Evolutionary conservation across 257 asterid genomes (phyloP), one percentile per base, ranked within the genome.

Genomic region (Gentiana macrophylla): DNA sequence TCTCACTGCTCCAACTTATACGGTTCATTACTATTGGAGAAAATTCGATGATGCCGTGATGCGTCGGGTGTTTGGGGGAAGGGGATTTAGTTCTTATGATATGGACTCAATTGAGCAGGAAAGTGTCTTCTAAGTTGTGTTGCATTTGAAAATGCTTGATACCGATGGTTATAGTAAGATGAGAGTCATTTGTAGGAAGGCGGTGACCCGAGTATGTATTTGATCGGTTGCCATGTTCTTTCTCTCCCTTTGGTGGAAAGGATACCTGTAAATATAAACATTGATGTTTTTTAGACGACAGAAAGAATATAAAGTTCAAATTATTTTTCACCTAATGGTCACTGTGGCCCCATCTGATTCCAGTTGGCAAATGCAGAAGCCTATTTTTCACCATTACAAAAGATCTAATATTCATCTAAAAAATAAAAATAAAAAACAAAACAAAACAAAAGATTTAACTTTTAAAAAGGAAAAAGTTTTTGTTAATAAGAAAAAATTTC

Each of bases 11-110:
- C 93, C 94, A 9, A 50, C 78, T 10, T 4, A 53, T 66, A 62
- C 77, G 1, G 72, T 85, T 57, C 91, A 85, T 48, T 54, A 66
- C 50, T 76, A 76, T 47, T 83, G 97, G 95, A 79, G 86, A 61
- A 71, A 50, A 38, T 76, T 88, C 12, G 95, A 88, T 3, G 49
- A 77, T 52, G 55, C 78, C 7, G 74, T 59, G 49, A 80, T 88
- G 97, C 80, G 82, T 0, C 95, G 84, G 1, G 76, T 78, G 24
- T 88, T 88, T 7, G 94, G 96, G 24, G 67, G 96, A 65, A 62
- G 72, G 72, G 82, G 80, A 37, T 78, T 74, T 12, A 52, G 32
- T 12, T 53, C 57, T 4, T 5, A 5, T 7, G 56, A 12, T 32
- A 69, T 70, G 0, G 71, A 46, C 43, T 74, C 70, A 13, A 67